Evolutionary conservation across 768 basidiomycete species (phyloP).

Genomic region (Kwoniella dendrophila): DNA sequence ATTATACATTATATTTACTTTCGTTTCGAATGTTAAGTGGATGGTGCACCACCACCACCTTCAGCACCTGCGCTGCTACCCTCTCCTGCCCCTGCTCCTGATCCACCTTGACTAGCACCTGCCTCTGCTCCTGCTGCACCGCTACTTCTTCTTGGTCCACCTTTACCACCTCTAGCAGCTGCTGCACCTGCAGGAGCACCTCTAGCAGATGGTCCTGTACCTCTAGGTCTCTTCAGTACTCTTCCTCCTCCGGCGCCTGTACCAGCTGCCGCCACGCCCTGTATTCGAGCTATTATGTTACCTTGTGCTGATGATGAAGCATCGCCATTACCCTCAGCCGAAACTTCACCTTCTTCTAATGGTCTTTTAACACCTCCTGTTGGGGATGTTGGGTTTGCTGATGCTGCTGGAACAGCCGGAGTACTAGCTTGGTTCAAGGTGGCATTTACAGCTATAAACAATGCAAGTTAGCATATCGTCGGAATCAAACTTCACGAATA

Average conservation of each 20-base stretch:
- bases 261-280: constrained; percentile 17
- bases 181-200: constrained; percentile 10
- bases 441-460: constrained; percentile 43
- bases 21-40: not conserved
- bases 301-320: not conserved
- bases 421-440: constrained; percentile 29
- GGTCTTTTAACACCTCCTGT: constrained; percentile 37
- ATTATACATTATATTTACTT: not conserved
- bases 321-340: not conserved
- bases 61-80: not conserved
- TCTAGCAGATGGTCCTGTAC: constrained; percentile 15
- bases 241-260: constrained; percentile 17
- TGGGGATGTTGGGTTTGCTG: constrained; percentile 22
- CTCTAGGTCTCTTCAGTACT: constrained; percentile 36
- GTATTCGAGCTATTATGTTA: constrained; percentile 24
- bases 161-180: constrained; percentile 11
- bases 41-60: constrained; percentile 3
- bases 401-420: constrained; percentile 4
- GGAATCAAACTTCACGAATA: not conserved
- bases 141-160: constrained; percentile 4
- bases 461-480: not conserved
- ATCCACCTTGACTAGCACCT: constrained; percentile 4
- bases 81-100: not conserved
- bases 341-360: constrained; percentile 44
- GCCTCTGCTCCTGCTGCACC: constrained; percentile 13